Evolutionary conservation across 768 basidiomycete genomes (phyloP), one percentile per base, ranked within the genome.

Genomic region (Clitopilus passeckerianus): DNA sequence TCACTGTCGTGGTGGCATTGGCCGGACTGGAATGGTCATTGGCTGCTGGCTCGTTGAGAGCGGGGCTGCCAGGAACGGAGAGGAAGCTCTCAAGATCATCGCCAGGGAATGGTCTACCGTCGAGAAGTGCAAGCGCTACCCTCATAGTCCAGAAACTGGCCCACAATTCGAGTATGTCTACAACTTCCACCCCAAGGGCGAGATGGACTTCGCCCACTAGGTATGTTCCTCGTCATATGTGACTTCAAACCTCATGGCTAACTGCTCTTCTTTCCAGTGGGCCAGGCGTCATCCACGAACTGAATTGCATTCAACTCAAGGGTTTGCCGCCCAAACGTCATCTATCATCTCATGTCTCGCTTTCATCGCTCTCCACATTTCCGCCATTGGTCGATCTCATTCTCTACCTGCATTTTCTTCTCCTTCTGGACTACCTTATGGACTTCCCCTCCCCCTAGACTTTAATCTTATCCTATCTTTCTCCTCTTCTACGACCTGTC

Each of bases 31-130:
- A 6, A 74, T 78, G 69, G 77, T 80, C 0, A 72, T 80, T 44
- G 88, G 89, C 14, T 91, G 89, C 68, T 91, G 88, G 87, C 82
- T 91, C 37, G 86, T 90, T 37, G 82, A 90, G 70, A 83, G 83
- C 18, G 83, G 83, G 1, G 70, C 75, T 57, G 89, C 85, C 53
- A 75, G 74, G 66, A 80, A 85, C 63, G 89, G 89, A 14, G 78
- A 76, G 58, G 85, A 86, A 60, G 89, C 89, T 6, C 71, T 91
- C 34, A 69, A 73, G 14, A 80, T 87, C 54, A 86, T 91, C 62
- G 87, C 83, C 18, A 66, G 77, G 59, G 82, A 89, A 64, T 92
- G 90, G 90, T 80, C 83, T 67, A 81, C 77, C 2, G 90, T 92
- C 54, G 89, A 88, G 72, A 92, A 92, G 75, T 90, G 81, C 75